Evolutionary conservation across 352 stramenopile species (phyloP).

Genomic region (Pseudoperonospora humuli): DNA sequence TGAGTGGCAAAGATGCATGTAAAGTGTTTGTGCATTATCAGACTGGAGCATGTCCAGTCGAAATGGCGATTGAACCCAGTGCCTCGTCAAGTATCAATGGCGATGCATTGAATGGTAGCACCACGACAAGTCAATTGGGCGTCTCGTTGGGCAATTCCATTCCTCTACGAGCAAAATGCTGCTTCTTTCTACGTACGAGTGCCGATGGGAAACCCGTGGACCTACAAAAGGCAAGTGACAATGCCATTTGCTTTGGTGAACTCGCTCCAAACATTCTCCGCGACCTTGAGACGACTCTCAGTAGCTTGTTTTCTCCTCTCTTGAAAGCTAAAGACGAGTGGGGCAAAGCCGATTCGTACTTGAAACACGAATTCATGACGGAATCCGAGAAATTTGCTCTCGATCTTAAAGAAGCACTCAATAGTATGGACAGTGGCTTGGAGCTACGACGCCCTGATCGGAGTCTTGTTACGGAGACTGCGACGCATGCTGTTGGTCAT

Average conservation of each 20-base stretch:
- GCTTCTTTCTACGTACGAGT: constrained; percentile 73
- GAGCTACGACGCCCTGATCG: constrained; percentile 87
- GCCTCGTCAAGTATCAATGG: not conserved
- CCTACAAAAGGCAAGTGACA: constrained; percentile 66
- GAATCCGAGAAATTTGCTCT: constrained; percentile 93
- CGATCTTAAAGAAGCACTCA: constrained; percentile 92
- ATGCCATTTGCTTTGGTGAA: constrained; percentile 76
- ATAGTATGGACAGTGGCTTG: constrained; percentile 92
- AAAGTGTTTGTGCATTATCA: constrained; percentile 81
- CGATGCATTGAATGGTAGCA: no score
- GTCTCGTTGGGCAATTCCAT: constrained; percentile 62
- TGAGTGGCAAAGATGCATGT: constrained; percentile 56
- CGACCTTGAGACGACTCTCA: constrained; percentile 77
- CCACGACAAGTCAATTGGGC: no score
- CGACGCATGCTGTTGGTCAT: constrained; percentile 29
- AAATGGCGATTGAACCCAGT: constrained; percentile 2
- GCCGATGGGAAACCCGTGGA: constrained; percentile 71
- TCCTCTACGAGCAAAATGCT: constrained; percentile 71
- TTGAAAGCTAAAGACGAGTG: constrained; percentile 92
- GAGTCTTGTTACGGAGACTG: constrained; percentile 57
- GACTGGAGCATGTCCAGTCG: constrained; percentile 2
- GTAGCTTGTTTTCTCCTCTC: constrained; percentile 84
- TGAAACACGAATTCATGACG: constrained; percentile 89
- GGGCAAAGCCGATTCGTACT: constrained; percentile 90
- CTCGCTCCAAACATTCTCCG: constrained; percentile 76